A percentile compares a stretch with the other conserved stretches of the same genome.
phyloP scores from a whole-genome alignment of 1,284 basidiomycete genomes.

The Apiotrichum sp. region DNA sequence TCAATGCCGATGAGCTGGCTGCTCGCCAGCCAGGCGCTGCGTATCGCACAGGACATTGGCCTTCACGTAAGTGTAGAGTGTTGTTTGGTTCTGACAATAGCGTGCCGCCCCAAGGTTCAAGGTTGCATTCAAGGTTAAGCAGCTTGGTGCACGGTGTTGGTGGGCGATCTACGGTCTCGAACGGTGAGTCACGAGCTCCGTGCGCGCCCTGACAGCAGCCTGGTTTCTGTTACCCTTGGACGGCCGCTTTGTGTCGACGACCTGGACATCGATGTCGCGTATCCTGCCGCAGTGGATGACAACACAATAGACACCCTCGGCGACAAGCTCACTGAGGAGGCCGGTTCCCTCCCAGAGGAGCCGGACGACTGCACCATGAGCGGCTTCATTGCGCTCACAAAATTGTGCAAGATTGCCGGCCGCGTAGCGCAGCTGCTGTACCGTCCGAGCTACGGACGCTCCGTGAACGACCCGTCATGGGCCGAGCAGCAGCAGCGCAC shows the following conservation, averaged over 20 bases:
- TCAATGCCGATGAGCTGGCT: conserved; percentile 87
- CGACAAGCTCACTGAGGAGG: conserved; percentile 14
- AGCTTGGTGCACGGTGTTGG: conserved; percentile 80
- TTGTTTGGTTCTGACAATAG: conserved; percentile 46
- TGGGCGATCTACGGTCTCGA: conserved; percentile 84
- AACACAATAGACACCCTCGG: conserved; percentile 55
- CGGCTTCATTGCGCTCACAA: conserved; percentile 66
- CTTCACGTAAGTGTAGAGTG: conserved; percentile 62
- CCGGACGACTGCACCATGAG: conserved; percentile 54
- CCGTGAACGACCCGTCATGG: conserved; percentile 58
- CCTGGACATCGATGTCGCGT: conserved; percentile 52
- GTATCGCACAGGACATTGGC: conserved; percentile 78
- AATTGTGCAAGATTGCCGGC: conserved; percentile 71
- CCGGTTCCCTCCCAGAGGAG: conserved; percentile 51
- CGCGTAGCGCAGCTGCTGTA: conserved; percentile 55
- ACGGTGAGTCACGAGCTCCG: conserved; percentile 18
- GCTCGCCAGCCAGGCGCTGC: conserved; percentile 75
- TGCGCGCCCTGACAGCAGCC: conserved; percentile 48
- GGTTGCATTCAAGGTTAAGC: conserved; percentile 69
- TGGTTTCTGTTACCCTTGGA: conserved; percentile 79
- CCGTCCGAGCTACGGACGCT: conserved; percentile 33
- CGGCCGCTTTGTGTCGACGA: conserved; percentile 52
- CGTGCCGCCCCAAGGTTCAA: conserved; percentile 69
- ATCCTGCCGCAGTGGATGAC: conserved; percentile 74
- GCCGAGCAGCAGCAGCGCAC: conserved; percentile 63